These are phyloP conservation scores for Porcisia deanei DNA, from an alignment of 208 protist species.

Conservation along the genomic window DNA sequence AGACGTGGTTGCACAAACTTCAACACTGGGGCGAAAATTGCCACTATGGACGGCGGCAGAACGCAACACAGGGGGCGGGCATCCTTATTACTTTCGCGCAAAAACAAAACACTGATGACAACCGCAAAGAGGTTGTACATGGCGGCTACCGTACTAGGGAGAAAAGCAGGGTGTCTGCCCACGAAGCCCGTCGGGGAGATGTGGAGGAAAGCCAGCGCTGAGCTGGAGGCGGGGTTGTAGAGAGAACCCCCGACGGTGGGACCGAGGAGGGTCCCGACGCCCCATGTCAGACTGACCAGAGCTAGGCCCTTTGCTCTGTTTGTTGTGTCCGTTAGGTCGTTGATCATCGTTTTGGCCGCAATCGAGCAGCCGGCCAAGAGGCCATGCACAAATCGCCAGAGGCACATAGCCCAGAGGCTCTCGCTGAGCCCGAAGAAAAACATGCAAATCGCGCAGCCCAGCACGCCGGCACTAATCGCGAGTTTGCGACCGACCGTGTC, in stretches of 20 bases:
- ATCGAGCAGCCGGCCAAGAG: conserved; percentile 66
- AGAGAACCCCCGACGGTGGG: conserved; percentile 66
- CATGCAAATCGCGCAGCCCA: conserved; percentile 50
- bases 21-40: conserved; percentile 26
- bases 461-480: conserved; percentile 52
- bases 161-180: conserved; percentile 57
- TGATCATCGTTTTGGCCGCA: conserved; percentile 81
- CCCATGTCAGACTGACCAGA: conserved; percentile 95
- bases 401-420: conserved; percentile 55
- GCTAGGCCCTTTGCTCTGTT: conserved; percentile 93
- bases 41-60: conserved; percentile 18
- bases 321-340: conserved; percentile 77
- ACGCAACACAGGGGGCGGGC: conserved; percentile 29
- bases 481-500: conserved; percentile 70
- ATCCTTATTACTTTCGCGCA: conserved; percentile 60
- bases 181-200: conserved; percentile 41
- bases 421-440: conserved; percentile 70
- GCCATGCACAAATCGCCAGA: conserved; percentile 82
- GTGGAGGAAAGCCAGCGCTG: conserved; percentile 23
- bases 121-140: conserved; percentile 60
- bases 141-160: conserved; percentile 58
- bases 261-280: conserved; percentile 70
- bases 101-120: conserved; percentile 35
- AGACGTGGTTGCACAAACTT: conserved; percentile 38
- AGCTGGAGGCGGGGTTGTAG: conserved; percentile 56